Evolutionary conservation across 23 red algal genomes (phyloP).

Genomic region (Porphyridium purpureum): DNA sequence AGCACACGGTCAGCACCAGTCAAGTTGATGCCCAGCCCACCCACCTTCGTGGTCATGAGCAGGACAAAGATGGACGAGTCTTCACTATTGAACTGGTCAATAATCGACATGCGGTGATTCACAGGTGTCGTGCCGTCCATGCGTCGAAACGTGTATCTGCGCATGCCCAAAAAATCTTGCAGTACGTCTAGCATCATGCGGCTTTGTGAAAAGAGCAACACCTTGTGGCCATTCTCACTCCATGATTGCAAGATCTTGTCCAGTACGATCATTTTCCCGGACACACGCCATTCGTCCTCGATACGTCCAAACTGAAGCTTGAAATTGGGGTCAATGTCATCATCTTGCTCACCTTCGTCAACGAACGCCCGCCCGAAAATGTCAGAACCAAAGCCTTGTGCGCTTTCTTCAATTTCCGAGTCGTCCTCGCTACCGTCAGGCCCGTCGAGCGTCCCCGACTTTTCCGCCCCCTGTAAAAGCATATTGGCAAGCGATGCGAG

Average conservation of each 20-base stretch:
- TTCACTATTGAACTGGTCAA: slow-evolving; percentile 88
- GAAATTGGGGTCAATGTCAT: too few species aligned
- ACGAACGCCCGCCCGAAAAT: too few species aligned
- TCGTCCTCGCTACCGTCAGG: too few species aligned
- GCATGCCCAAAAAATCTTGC: slow-evolving; percentile 26
- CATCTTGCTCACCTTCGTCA: too few species aligned
- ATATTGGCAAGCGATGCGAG: too few species aligned
- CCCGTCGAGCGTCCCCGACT: too few species aligned
- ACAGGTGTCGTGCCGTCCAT: slow-evolving; percentile 93
- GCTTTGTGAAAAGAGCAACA: slow-evolving; percentile 89
- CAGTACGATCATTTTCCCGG: slow-evolving; percentile 56
- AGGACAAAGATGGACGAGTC: slow-evolving; percentile 55
- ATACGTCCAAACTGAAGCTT: too few species aligned
- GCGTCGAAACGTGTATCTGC: slow-evolving; percentile 48
- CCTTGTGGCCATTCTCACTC: slow-evolving; percentile 27
- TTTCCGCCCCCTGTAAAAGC: too few species aligned
- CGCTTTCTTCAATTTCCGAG: too few species aligned
- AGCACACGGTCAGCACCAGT: slow-evolving; percentile 90
- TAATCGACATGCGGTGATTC: slow-evolving; percentile 45
- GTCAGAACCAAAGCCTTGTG: too few species aligned
- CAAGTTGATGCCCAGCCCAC: slow-evolving; percentile 85
- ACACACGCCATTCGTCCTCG: too few species aligned
- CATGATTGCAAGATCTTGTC: slow-evolving; percentile 40
- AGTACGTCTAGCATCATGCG: slow-evolving; percentile 74
- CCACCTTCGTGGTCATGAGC: slow-evolving; percentile 81